Evolutionary conservation across 208 protist genomes (phyloP).

Genomic region (Crithidia brevicula): DNA sequence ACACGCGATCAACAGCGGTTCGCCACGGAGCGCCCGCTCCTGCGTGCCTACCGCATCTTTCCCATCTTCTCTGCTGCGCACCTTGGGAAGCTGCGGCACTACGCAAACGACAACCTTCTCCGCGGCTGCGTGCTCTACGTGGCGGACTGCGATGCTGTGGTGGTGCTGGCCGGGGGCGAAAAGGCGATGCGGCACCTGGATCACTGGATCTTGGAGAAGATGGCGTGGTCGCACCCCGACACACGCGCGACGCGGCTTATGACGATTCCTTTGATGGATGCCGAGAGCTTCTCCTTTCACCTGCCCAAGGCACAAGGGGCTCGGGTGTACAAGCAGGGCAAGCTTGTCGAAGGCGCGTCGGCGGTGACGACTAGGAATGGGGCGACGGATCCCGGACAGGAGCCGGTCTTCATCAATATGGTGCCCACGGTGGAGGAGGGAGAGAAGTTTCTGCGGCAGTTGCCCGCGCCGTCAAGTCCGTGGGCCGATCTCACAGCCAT

Average conservation of each 20-base stretch:
- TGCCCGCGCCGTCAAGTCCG: slow-evolving; percentile 57
- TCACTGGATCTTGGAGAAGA: slow-evolving; percentile 80
- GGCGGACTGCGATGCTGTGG: slow-evolving; percentile 55
- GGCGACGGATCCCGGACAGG: background rate
- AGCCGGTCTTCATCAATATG: slow-evolving; percentile 76
- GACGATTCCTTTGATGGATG: slow-evolving; percentile 59
- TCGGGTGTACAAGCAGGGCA: slow-evolving; percentile 20
- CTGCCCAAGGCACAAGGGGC: slow-evolving; percentile 17
- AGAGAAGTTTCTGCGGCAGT: slow-evolving; percentile 55
- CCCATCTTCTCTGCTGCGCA: slow-evolving; percentile 61
- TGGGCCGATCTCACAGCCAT: slow-evolving; percentile 59
- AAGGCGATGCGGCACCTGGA: slow-evolving; percentile 79
- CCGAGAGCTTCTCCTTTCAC: slow-evolving; percentile 67
- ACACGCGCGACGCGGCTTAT: slow-evolving; percentile 62
- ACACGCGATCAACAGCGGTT: slow-evolving; percentile 54
- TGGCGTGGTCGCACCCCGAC: slow-evolving; percentile 67
- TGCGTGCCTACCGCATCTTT: slow-evolving; percentile 77
- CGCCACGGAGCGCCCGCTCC: slow-evolving; percentile 57
- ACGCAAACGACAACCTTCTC: slow-evolving; percentile 79
- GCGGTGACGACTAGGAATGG: background rate
- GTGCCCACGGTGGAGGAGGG: slow-evolving; percentile 68
- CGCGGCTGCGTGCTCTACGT: slow-evolving; percentile 81
- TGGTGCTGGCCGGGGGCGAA: slow-evolving; percentile 74
- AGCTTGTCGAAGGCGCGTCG: slow-evolving; percentile 9
- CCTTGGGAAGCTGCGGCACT: slow-evolving; percentile 74